These are phyloP conservation scores for Pogostemon cablin DNA, from an alignment of 257 asterid species.

Conservation along the genomic window DNA sequence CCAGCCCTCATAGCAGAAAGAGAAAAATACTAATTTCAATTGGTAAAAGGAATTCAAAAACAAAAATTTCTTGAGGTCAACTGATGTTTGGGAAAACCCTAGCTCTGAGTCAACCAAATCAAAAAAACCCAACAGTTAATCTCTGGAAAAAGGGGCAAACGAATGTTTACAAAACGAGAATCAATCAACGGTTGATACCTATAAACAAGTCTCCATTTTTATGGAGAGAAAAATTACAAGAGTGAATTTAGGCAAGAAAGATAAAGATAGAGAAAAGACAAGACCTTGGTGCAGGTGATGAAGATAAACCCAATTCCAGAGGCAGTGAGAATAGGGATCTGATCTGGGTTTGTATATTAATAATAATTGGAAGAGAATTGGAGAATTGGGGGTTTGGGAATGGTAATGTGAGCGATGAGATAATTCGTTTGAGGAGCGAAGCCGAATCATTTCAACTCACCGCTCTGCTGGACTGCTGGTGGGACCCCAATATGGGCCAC, in stretches of 20 bases:
- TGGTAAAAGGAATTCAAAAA: conserved; percentile 23
- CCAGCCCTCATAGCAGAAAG: not conserved
- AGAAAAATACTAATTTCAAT: conserved; percentile 32
- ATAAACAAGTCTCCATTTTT: conserved; percentile 32
- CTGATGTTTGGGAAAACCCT: conserved; percentile 37
- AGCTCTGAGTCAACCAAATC: conserved; percentile 45
- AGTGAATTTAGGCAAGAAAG: conserved; percentile 22
- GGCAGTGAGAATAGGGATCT: not conserved
- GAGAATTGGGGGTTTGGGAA: conserved; percentile 43
- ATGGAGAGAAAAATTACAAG: conserved; percentile 25
- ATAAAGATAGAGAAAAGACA: conserved; percentile 33
- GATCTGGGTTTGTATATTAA: not conserved
- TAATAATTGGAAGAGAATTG: conserved; percentile 17
- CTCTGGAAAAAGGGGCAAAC: conserved; percentile 30
- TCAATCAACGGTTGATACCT: conserved; percentile 21
- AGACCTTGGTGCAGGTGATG: conserved; percentile 23
- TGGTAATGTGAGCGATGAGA: too few relatives aligned
- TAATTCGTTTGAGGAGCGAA: too few relatives aligned
- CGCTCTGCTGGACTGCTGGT: too few relatives aligned
- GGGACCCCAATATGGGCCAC: too few relatives aligned
- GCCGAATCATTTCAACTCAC: too few relatives aligned
- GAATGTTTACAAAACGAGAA: not conserved
- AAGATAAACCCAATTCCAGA: not conserved
- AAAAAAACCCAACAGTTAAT: conserved; percentile 31
- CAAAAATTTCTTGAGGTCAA: conserved; percentile 33